A percentile compares a stretch with the other conserved stretches of the same genome.
Evolutionary conservation across 495 filamentous ascomycete genomes (phyloP).

Genomic region (Cenococcum geophilum): DNA sequence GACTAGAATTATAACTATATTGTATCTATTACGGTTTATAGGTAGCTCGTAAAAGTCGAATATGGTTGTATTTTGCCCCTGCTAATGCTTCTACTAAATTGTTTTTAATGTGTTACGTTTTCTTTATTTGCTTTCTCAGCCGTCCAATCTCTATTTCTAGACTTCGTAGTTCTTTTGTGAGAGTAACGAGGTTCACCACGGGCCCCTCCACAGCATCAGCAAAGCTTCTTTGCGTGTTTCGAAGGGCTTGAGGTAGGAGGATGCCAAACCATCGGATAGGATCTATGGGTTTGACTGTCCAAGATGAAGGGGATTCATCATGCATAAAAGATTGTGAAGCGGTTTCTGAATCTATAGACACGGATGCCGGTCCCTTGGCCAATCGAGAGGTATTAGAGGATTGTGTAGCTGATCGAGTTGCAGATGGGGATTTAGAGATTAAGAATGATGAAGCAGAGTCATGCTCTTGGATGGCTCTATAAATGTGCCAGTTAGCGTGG

Average conservation of each 20-base stretch:
- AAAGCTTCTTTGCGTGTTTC: conserved; percentile 38
- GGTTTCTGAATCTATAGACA: too few relatives aligned
- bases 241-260: conserved; percentile 41
- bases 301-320: neutral
- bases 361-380: too few relatives aligned
- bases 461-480: neutral
- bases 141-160: conserved; percentile 34
- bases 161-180: conserved; percentile 32
- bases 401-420: too few relatives aligned
- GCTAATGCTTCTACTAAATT: too few relatives aligned
- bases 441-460: neutral
- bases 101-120: conserved; percentile 7
- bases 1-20: too few relatives aligned
- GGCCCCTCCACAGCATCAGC: conserved; percentile 31
- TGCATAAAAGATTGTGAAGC: neutral
- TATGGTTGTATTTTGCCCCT: too few relatives aligned
- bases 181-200: conserved; percentile 27
- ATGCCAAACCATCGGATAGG: conserved; percentile 46
- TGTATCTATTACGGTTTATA: too few relatives aligned
- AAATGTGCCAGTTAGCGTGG: too few relatives aligned
- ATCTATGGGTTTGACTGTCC: conserved; percentile 22
- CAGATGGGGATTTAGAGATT: neutral
- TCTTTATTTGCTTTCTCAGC: conserved; percentile 34
- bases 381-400: too few relatives aligned
- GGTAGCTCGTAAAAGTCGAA: too few relatives aligned